Evolutionary conservation across 1,139 yeast species (phyloP).

Genomic region (Magnusiomyces tetraspermus): DNA sequence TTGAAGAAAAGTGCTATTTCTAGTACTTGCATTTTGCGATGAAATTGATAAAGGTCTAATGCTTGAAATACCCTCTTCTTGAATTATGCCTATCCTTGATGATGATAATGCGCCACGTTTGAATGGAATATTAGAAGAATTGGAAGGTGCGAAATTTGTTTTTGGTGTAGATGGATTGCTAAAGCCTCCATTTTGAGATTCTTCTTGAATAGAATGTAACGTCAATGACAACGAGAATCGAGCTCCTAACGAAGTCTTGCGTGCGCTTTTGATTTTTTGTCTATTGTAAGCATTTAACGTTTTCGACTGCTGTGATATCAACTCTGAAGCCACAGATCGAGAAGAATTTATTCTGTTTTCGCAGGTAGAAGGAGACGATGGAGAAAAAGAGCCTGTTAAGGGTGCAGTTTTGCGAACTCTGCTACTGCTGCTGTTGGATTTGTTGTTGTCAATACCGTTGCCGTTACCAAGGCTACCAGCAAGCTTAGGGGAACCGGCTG

Average conservation of each 20-base stretch:
- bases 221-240: slow-evolving; percentile 18
- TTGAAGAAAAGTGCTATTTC: too few relatives aligned
- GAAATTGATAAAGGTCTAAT: too few relatives aligned
- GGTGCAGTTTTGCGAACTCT: background rate
- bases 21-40: too few relatives aligned
- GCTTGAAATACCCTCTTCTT: too few relatives aligned
- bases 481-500: background rate
- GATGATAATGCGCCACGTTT: too few relatives aligned
- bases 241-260: slow-evolving; percentile 13
- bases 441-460: background rate
- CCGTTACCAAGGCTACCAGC: too few relatives aligned
- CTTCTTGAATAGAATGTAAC: slow-evolving; percentile 12
- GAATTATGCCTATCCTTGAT: too few relatives aligned
- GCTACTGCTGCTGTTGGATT: background rate
- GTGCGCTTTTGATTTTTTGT: background rate
- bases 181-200: background rate
- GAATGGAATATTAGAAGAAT: too few relatives aligned
- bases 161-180: background rate
- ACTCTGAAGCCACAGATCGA: background rate
- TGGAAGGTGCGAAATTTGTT: too few relatives aligned
- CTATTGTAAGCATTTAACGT: background rate
- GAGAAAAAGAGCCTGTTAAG: background rate
- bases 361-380: background rate
- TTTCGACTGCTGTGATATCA: background rate
- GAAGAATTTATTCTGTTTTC: too few relatives aligned